Evolutionary conservation across 345 rosid genomes (phyloP).

Genomic region (Aethionema arabicum): DNA sequence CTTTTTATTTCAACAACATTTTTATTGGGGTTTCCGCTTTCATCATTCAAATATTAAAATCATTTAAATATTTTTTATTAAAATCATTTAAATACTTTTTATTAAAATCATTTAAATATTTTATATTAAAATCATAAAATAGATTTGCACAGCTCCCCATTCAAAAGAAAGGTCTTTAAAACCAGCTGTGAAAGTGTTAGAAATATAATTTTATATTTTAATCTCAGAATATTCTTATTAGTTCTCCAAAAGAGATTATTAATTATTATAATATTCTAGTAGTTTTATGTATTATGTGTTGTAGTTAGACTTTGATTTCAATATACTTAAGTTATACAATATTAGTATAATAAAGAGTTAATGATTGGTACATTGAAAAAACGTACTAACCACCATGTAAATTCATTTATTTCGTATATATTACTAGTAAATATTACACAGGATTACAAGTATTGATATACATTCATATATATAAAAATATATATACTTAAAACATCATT

Average conservation of each 20-base stretch:
- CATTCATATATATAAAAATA: too few relatives aligned
- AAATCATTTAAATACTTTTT: too few relatives aligned
- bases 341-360: background rate
- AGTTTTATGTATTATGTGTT: background rate
- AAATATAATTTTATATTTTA: constrained; percentile 10
- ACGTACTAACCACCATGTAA: background rate
- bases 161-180: constrained; percentile 2
- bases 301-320: constrained; percentile 16
- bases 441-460: too few relatives aligned
- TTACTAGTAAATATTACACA: too few relatives aligned
- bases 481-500: too few relatives aligned
- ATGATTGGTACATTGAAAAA: background rate
- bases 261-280: background rate
- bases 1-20: too few relatives aligned
- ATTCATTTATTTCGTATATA: background rate
- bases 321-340: background rate
- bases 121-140: constrained; percentile 1
- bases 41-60: too few relatives aligned
- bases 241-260: constrained; percentile 1
- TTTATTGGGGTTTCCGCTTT: too few relatives aligned
- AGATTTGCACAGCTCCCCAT: background rate
- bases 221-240: constrained; percentile 8
- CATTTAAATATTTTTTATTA: too few relatives aligned
- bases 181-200: constrained; percentile 13
- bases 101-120: background rate